A percentile compares a stretch with the other conserved stretches of the same genome.
Conservation (phyloP, 805 yeast species). For the Kodamaea kakaduensis region DNA sequence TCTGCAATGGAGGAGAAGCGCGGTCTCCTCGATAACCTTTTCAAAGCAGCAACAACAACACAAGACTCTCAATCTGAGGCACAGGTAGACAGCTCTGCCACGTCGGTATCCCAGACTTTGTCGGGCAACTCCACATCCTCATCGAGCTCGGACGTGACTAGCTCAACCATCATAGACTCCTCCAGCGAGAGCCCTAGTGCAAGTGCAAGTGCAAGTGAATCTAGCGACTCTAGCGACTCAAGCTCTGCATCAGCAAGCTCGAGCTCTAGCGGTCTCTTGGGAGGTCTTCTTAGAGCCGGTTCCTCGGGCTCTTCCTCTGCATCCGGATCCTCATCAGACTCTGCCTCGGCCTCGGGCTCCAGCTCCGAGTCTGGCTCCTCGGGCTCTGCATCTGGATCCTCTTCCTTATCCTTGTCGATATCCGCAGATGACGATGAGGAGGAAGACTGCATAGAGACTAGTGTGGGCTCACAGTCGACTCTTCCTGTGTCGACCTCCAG, state of each 20-base stretch:
- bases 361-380: neutral
- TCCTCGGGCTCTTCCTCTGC: constrained; percentile 3
- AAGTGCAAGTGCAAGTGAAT: constrained; percentile 7
- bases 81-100: too few species aligned
- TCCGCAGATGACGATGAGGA: constrained; percentile 8
- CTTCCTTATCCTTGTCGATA: neutral
- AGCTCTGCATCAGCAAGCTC: constrained; percentile 1
- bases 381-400: constrained; percentile 1
- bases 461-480: constrained; percentile 1
- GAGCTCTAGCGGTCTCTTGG: too few species aligned
- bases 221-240: neutral
- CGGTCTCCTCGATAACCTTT: constrained; percentile 8
- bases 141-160: too few species aligned
- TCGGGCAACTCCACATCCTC: too few species aligned
- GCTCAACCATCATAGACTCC: too few species aligned
- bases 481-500: neutral
- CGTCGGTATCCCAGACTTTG: too few species aligned
- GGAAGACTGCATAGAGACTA: constrained; percentile 4
- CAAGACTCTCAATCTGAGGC: too few species aligned
- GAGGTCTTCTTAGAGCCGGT: neutral
- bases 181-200: too few species aligned
- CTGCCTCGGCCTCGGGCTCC: too few species aligned
- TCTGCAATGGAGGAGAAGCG: constrained; percentile 14
- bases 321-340: too few species aligned
- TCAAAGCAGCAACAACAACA: neutral